Conservation (phyloP, 805 yeast species). For the Saturnispora halmiae region DNA sequence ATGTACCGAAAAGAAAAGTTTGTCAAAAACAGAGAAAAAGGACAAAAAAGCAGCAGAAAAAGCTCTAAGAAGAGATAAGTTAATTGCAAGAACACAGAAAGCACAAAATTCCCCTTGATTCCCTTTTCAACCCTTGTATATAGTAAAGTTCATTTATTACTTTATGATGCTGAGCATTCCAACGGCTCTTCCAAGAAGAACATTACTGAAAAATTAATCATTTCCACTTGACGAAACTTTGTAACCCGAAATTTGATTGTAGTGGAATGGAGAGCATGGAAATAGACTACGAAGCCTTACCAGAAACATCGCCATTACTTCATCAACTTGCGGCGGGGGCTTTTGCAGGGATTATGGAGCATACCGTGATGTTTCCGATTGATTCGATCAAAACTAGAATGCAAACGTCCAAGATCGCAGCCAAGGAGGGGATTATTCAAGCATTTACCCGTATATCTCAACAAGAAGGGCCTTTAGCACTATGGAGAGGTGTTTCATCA, state of each 20-base stretch:
- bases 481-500: constrained; percentile 91
- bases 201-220: neutral
- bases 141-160: neutral
- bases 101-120: neutral
- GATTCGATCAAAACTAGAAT: constrained; percentile 95
- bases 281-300: constrained; percentile 86
- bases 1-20: constrained; percentile 11
- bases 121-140: neutral
- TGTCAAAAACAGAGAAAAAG: constrained; percentile 22
- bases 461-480: constrained; percentile 76
- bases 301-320: constrained; percentile 70
- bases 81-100: constrained; percentile 2
- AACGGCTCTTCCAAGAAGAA: neutral
- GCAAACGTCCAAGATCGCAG: constrained; percentile 46
- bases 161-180: neutral
- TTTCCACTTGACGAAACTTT: neutral
- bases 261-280: constrained; percentile 27
- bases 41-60: constrained; percentile 27
- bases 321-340: constrained; percentile 92
- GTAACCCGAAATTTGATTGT: neutral
- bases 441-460: constrained; percentile 72
- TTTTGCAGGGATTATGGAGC: constrained; percentile 99
- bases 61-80: constrained; percentile 29
- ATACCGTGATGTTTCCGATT: constrained; percentile 91
- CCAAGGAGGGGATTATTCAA: constrained; percentile 42